A percentile compares a stretch with the other conserved stretches of the same genome.
Conservation (phyloP, 169 alveolate genomes). For the Cryptosporidium viatorum region DNA sequence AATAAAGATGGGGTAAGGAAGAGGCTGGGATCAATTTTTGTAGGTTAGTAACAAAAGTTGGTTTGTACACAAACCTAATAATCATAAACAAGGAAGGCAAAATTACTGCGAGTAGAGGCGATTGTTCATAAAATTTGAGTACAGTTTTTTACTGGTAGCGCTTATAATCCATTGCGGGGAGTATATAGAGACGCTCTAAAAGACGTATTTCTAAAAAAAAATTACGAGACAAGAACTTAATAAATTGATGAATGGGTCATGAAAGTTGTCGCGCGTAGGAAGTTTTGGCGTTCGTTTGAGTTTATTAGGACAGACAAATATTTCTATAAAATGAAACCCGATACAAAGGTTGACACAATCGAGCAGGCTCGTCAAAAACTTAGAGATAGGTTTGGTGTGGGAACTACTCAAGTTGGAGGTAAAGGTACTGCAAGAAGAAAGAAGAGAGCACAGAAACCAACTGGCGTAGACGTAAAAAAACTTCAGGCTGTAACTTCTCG, state of each 20-base stretch:
- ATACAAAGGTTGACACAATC: constrained; percentile 86
- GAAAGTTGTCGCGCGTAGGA: constrained; percentile 63
- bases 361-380: constrained; percentile 92
- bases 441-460: constrained; percentile 90
- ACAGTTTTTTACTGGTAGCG: neutral
- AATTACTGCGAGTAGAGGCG: neutral
- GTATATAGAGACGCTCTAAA: constrained; percentile 38
- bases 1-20: constrained; percentile 43
- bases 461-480: constrained; percentile 91
- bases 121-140: neutral
- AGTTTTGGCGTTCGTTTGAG: constrained; percentile 15
- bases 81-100: too few relatives aligned
- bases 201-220: constrained; percentile 42
- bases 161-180: constrained; percentile 35
- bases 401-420: constrained; percentile 94
- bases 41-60: neutral
- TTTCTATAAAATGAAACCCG: constrained; percentile 86
- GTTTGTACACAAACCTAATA: neutral
- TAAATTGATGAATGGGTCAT: constrained; percentile 20
- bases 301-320: neutral
- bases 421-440: constrained; percentile 96
- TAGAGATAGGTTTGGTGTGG: constrained; percentile 91
- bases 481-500: constrained; percentile 91
- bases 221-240: constrained; percentile 58
- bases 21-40: constrained; percentile 62